Evolutionary conservation across 208 protist species (phyloP).

Genomic region (Acanthamoeba castellanii): DNA sequence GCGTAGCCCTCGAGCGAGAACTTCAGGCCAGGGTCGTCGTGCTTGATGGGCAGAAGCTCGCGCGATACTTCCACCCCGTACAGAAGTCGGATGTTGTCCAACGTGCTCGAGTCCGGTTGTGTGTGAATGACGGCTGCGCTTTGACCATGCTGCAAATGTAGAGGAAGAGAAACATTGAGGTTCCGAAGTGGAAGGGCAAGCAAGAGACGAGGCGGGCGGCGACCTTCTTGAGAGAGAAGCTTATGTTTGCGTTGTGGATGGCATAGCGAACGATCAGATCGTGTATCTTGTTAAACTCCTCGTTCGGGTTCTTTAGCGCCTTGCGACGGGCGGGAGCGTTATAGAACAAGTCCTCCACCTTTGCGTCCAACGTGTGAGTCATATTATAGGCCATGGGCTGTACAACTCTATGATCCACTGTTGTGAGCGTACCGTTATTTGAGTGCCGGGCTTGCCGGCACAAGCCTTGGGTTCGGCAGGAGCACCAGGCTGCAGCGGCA

Average conservation of each 20-base stretch:
- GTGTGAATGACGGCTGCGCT: constrained; percentile 84
- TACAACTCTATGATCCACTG: neutral
- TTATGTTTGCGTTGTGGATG: constrained; percentile 82
- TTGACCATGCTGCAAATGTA: constrained; percentile 73
- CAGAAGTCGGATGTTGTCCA: constrained; percentile 82
- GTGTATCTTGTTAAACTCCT: constrained; percentile 95
- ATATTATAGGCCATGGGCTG: neutral
- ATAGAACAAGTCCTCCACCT: constrained; percentile 95
- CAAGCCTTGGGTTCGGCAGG: constrained; percentile 86
- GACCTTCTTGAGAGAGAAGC: constrained; percentile 87
- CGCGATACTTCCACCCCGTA: constrained; percentile 82
- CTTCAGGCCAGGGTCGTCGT: constrained; percentile 73
- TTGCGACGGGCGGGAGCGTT: constrained; percentile 92
- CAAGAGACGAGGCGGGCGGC: neutral
- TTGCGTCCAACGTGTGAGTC: constrained; percentile 35
- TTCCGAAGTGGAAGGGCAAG: neutral
- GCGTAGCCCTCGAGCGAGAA: constrained; percentile 84
- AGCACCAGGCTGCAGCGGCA: constrained; percentile 73
- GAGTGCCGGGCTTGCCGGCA: constrained; percentile 88
- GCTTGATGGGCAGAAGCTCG: constrained; percentile 81
- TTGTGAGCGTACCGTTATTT: constrained; percentile 77
- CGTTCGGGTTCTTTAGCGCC: constrained; percentile 91
- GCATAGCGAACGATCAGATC: constrained; percentile 90
- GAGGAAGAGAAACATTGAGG: neutral
- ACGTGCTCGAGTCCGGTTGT: constrained; percentile 72